Base-by-base conservation (phyloP, 192 early-diverging fungal species). In the Coemansia sp. region DNA sequence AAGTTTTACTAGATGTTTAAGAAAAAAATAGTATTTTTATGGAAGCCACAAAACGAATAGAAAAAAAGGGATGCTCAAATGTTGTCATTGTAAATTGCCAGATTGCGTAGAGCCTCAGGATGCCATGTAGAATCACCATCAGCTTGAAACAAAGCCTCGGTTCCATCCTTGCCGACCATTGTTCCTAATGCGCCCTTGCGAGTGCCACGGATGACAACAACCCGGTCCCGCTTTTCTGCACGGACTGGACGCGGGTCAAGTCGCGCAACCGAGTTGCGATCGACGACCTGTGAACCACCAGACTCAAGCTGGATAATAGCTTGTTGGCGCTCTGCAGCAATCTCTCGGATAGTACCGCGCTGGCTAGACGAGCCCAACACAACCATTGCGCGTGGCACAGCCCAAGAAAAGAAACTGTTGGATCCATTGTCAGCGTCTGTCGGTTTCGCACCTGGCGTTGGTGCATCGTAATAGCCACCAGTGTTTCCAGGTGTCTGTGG, bases 131-230 rank as follows among this genome's bases (percentile, higher is more conserved):
- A 22, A 5, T 71, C 66, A 58, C 84, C 86, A 30, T 83, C 76
- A n/a, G 85, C 66, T 57, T 85, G 84, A 59, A 92, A 89, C 75
- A 90, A 87, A 52, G 84, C 90, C 56, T 90, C 90, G 55, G 85
- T 72, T 6, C 87, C 86, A 73, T 92, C 90, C 14, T 85, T 83
- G 32, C 88, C 90, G 31, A 89, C 85, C 74, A 92, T 78, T 1
- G 76, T 83, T 4, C 89, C 90, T 18, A 87, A 56, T 19, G 83
- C 68, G 21, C 87, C 88, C 38, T 83, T 82, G 38, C 85, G 67
- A 10, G 83, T 60, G 14, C 87, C 87, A 25, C 82, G 71, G 25
- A 93, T 81, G 7, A 93, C 82, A 58, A 89, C 84, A 25, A 93
- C 87, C 18, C 84, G 85, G 70, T 93, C 89, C 51, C 84, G 88